Base-by-base conservation (phyloP, 257 asterid species). In the Pogostemon cablin region DNA sequence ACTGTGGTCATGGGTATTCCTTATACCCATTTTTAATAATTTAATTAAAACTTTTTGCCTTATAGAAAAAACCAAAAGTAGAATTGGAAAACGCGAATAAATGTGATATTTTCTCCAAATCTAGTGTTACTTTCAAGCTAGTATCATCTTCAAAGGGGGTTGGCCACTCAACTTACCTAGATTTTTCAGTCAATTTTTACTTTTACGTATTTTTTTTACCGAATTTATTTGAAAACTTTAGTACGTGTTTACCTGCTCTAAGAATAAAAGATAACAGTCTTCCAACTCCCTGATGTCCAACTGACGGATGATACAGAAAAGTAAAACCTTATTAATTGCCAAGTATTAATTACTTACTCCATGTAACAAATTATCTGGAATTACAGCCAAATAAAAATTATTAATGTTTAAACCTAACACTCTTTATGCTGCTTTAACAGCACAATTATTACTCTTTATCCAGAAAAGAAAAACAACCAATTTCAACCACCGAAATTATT, bases 201-300 rank as follows among this genome's bases (percentile, higher is more conserved):
- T 63, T 40, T 58, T 55, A 67, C 67, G 49, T 46, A 8, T 20
- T 66, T 50, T 50, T n/a, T 72, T 48, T 67, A 17, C 35, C 7
- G 3, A 32, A 17, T 61, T 62, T 50, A n/a, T 66, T 69, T 69
- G 44, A 56, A 56, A 56, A 32, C 10, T 20, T 17, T 61, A 67
- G 75, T 73, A 79, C 79, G 67, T 41, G 72, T 46, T 42, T 63
- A 62, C 77, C 80, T 62, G 68, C 66, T 47, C 61, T 8, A 38
- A 9, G 5, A 67, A 65, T 65, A 62, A 25, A 25, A 25, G 1
- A 25, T 25, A 25, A 25, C 1, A 25, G 2, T 25, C 32, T 25
- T 25, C 32, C 32, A 25, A 25, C 32, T 25, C 32, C 32, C 32
- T 25, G 32, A 25, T 25, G 32, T 25, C 32, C 32, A 25, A 25